phyloP scores from a whole-genome alignment of 2,329 filamentous ascomycete genomes.

The Phoma herbarum region DNA sequence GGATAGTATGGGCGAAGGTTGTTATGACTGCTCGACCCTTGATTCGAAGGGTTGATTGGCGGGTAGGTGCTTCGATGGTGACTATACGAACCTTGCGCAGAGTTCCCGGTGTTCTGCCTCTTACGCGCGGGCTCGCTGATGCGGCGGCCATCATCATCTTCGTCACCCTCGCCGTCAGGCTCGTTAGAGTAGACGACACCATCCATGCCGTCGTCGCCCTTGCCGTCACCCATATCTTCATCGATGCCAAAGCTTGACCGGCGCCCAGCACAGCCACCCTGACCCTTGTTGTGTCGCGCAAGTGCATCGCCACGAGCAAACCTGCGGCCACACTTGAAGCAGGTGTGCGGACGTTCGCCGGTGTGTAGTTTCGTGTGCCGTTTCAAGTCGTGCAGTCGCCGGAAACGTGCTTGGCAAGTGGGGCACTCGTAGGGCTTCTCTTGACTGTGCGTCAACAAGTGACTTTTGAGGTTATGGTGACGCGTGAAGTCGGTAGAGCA shows the following conservation, averaged over 20 bases:
- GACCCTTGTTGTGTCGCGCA: conserved; percentile 93
- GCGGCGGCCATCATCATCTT: conserved; percentile 58
- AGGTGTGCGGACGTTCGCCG: conserved; percentile 93
- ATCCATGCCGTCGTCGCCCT: conserved; percentile 68
- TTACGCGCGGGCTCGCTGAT: conserved; percentile 78
- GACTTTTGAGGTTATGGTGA: conserved; percentile 97
- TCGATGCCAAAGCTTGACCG: conserved; percentile 85
- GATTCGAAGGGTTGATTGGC: conserved; percentile 62
- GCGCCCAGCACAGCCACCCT: conserved; percentile 92
- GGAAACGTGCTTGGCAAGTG: conserved; percentile 91
- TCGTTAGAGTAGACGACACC: conserved; percentile 65
- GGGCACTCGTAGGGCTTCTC: conserved; percentile 97
- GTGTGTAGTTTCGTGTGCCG: conserved; percentile 96
- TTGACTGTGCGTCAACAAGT: conserved; percentile 95
- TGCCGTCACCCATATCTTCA: conserved; percentile 67
- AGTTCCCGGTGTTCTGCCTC: conserved; percentile 69
- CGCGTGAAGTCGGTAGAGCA: conserved; percentile 97
- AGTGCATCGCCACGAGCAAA: conserved; percentile 96
- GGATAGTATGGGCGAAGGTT: conserved; percentile 49
- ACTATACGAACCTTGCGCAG: conserved; percentile 66
- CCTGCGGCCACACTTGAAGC: conserved; percentile 90
- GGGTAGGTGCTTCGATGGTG: conserved; percentile 80
- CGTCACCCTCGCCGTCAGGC: conserved; percentile 69
- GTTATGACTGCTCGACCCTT: conserved; percentile 39
- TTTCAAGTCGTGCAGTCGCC: conserved; percentile 92